Evolutionary conservation across 192 early-diverging fungal genomes (phyloP).

Genomic region (Rhizoclosmatium globosum): DNA sequence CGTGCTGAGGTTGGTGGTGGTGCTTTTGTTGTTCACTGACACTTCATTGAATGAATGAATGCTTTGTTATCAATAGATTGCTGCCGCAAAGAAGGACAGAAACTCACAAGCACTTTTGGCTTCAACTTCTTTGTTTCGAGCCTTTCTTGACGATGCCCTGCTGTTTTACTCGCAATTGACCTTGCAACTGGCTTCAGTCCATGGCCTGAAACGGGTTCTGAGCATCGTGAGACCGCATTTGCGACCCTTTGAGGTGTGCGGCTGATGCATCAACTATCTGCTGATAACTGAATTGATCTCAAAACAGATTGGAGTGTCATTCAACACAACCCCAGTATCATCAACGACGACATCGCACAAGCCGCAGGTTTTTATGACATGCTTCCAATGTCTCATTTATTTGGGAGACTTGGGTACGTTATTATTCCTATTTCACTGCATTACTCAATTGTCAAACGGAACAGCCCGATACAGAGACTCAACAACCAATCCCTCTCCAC

Average conservation of each 20-base stretch:
- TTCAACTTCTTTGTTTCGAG: constrained; percentile 2
- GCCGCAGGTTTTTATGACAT: no score
- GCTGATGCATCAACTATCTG: no score
- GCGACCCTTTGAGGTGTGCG: no score
- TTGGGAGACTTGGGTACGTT: constrained; percentile 72
- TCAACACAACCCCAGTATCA: no score
- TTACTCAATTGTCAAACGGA: background rate
- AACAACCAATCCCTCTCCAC: constrained; percentile 15
- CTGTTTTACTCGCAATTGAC: constrained; percentile 16
- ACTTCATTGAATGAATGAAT: no score
- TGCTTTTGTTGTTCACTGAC: no score
- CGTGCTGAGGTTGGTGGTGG: constrained; percentile 8
- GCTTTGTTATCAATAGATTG: no score
- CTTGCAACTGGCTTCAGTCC: constrained; percentile 6
- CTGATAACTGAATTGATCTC: no score
- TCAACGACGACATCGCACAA: no score
- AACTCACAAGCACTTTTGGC: background rate
- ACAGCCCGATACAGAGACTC: constrained; percentile 14
- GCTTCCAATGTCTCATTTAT: constrained; percentile 63
- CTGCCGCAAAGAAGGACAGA: constrained; percentile 9
- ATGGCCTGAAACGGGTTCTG: no score
- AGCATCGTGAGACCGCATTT: no score
- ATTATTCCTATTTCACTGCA: constrained; percentile 9
- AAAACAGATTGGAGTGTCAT: no score
- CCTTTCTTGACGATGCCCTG: constrained; percentile 27